phyloP scores from a whole-genome alignment of 345 rosid genomes.

The Eucalyptus fibrosa region DNA sequence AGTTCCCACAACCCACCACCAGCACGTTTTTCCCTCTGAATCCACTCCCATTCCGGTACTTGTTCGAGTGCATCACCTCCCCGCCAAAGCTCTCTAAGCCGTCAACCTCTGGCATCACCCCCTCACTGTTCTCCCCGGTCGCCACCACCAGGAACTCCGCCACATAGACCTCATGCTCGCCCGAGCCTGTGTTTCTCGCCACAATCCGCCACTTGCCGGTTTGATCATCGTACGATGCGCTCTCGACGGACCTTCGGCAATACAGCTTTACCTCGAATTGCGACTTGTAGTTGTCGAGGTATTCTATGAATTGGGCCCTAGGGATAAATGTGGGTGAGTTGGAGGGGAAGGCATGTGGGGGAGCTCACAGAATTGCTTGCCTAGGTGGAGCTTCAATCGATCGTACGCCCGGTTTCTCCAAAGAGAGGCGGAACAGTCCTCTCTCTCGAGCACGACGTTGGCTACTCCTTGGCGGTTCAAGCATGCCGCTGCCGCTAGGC shows the following conservation, averaged over 20 bases:
- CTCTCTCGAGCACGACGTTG: slow-evolving; percentile 33
- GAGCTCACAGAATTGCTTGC: slow-evolving; percentile 38
- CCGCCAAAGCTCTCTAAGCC: slow-evolving; percentile 29
- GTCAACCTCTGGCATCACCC: slow-evolving; percentile 12
- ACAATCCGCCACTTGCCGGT: slow-evolving; percentile 11
- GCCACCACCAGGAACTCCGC: slow-evolving; percentile 35
- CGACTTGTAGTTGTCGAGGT: slow-evolving; percentile 35
- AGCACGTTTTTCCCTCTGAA: slow-evolving; percentile 21
- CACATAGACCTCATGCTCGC: slow-evolving; percentile 3
- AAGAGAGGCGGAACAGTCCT: slow-evolving; percentile 37
- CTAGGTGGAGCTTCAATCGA: slow-evolving; percentile 32
- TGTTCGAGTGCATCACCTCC: slow-evolving; percentile 26
- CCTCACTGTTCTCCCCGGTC: slow-evolving; percentile 33
- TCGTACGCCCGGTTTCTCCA: slow-evolving; percentile 46
- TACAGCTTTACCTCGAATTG: slow-evolving; percentile 11
- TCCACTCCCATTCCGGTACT: slow-evolving; percentile 12
- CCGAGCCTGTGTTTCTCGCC: not conserved
- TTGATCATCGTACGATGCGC: not conserved
- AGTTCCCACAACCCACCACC: slow-evolving; percentile 59
- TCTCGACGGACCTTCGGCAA: slow-evolving; percentile 10
- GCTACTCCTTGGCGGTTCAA: slow-evolving; percentile 19
- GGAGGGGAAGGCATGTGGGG: slow-evolving; percentile 29
- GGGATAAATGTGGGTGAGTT: slow-evolving; percentile 26
- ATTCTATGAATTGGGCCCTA: slow-evolving; percentile 15
- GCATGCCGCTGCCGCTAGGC: slow-evolving; percentile 41